A percentile compares a stretch with the other conserved stretches of the same genome.
phyloP scores from a whole-genome alignment of 2,329 filamentous ascomycete genomes.

The Pseudogymnoascus pannorum region DNA sequence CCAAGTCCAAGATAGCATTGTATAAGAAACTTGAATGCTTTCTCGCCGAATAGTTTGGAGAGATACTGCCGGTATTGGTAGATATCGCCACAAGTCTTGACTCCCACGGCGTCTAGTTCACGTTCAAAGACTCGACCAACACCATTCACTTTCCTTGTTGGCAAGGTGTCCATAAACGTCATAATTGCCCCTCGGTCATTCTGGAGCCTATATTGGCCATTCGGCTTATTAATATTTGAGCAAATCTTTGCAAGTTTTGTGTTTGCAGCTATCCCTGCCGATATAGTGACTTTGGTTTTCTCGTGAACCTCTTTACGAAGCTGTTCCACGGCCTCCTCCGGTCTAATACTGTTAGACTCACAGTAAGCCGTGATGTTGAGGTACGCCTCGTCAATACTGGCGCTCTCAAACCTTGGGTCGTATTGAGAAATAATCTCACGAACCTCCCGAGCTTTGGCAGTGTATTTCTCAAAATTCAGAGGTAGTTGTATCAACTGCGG shows the following conservation, averaged over 20 bases:
- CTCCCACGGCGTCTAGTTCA: slow-evolving; percentile 78
- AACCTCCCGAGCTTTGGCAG: slow-evolving; percentile 80
- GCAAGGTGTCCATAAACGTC: slow-evolving; percentile 75
- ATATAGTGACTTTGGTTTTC: slow-evolving; percentile 77
- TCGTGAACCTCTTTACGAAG: slow-evolving; percentile 71
- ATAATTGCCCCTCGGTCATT: slow-evolving; percentile 69
- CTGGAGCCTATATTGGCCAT: slow-evolving; percentile 76
- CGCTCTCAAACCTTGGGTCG: slow-evolving; percentile 83
- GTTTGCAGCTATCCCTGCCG: slow-evolving; percentile 90
- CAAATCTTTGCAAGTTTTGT: slow-evolving; percentile 91
- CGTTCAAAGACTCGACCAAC: slow-evolving; percentile 91
- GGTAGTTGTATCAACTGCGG: slow-evolving; percentile 76
- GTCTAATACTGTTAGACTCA: slow-evolving; percentile 54
- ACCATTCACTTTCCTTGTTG: slow-evolving; percentile 87
- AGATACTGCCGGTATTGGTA: slow-evolving; percentile 69
- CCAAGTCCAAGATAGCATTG: slow-evolving; percentile 80
- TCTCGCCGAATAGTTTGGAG: slow-evolving; percentile 77
- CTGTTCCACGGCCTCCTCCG: slow-evolving; percentile 68
- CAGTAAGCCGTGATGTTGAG: slow-evolving; percentile 91
- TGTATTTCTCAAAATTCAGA: slow-evolving; percentile 86
- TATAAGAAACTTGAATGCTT: slow-evolving; percentile 80
- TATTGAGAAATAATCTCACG: slow-evolving; percentile 77
- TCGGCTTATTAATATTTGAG: slow-evolving; percentile 93
- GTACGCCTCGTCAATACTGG: slow-evolving; percentile 94
- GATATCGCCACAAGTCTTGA: slow-evolving; percentile 84